Conservation (phyloP, 371 early-diverging fungal species). For the Paraphysoderma sedebokerense region DNA sequence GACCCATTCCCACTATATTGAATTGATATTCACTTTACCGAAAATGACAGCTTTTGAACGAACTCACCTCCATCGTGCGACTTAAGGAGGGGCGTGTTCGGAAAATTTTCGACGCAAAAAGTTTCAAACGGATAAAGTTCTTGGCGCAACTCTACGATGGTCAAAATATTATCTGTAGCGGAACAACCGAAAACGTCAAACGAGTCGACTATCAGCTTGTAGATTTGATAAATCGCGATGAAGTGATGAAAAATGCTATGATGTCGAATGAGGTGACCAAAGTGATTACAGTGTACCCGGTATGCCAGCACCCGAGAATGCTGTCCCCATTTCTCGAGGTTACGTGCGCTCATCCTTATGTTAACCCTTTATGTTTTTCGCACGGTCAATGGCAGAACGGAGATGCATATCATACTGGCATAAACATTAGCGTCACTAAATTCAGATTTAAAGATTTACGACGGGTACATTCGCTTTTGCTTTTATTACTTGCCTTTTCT, state of each 20-base stretch:
- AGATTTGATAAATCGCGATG: neutral
- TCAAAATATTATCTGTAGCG: neutral
- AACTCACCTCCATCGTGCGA: neutral
- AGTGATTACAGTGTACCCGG: neutral
- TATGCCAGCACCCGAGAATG: no score
- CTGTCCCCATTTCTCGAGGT: no score
- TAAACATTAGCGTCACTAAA: neutral
- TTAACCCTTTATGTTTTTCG: no score
- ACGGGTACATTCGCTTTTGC: no score
- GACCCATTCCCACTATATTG: neutral
- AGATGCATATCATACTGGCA: conserved; percentile 1
- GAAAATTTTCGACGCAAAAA: conserved; percentile 1
- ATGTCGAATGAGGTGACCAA: neutral
- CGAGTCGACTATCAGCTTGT: neutral
- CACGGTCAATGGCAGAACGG: no score
- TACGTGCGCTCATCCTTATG: no score
- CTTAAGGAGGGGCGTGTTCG: neutral
- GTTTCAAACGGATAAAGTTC: neutral
- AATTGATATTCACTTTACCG: neutral
- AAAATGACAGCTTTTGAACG: neutral
- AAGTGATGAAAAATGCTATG: neutral
- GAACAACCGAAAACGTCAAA: neutral
- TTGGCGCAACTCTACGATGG: neutral
- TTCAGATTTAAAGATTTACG: neutral
- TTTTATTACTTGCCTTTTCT: no score